phyloP scores from a whole-genome alignment of 257 asterid genomes.

The Handroanthus guayacan region DNA sequence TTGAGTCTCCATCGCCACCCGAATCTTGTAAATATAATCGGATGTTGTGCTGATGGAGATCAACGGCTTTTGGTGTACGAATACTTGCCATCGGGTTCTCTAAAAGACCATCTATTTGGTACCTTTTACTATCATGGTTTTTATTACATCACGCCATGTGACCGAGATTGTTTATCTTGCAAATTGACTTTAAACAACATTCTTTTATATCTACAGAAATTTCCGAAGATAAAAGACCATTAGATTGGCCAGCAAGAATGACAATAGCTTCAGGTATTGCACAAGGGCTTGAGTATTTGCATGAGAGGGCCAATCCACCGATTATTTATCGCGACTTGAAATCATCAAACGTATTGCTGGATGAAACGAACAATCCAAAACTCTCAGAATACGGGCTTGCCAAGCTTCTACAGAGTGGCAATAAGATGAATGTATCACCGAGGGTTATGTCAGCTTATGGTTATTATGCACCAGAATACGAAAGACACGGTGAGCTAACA shows the following conservation, averaged over 20 bases:
- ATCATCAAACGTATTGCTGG: constrained; percentile 70
- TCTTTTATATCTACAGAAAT: constrained; percentile 48
- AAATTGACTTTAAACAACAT: background rate
- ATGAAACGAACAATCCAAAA: constrained; percentile 59
- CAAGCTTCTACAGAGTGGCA: constrained; percentile 69
- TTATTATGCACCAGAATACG: constrained; percentile 85
- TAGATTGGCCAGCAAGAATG: constrained; percentile 81
- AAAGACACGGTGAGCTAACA: constrained; percentile 68
- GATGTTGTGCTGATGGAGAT: constrained; percentile 88
- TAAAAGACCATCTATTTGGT: constrained; percentile 51
- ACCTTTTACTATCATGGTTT: background rate
- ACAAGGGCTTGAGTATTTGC: constrained; percentile 80
- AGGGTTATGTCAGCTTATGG: constrained; percentile 72
- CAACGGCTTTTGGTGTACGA: constrained; percentile 61
- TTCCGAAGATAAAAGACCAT: constrained; percentile 49
- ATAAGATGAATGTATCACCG: constrained; percentile 55
- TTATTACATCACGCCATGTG: background rate
- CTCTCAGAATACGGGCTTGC: constrained; percentile 85
- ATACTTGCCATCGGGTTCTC: constrained; percentile 52
- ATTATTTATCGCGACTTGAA: constrained; percentile 79
- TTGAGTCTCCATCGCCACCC: constrained; percentile 75
- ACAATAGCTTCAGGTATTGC: constrained; percentile 79
- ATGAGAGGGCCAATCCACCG: constrained; percentile 83
- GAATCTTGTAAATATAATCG: constrained; percentile 66
- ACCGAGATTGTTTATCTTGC: background rate